These are phyloP conservation scores for Nannizziopsis barbatae DNA, from an alignment of 2,329 filamentous ascomycete genomes.

Conservation along the genomic window DNA sequence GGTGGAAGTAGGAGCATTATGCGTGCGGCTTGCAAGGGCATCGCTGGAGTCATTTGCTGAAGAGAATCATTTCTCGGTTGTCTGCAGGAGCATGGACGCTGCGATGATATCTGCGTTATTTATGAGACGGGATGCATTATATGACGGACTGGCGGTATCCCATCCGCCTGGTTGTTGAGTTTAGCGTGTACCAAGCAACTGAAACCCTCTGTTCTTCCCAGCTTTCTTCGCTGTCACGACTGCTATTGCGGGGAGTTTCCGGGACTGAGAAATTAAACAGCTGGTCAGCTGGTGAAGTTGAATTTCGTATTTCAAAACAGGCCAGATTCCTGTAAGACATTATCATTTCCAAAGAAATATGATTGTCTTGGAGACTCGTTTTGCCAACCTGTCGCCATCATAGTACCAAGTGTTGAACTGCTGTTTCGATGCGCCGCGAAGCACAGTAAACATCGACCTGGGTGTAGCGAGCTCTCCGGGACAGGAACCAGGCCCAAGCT, in stretches of 20 bases:
- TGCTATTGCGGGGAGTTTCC: no score
- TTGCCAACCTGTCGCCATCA: not conserved
- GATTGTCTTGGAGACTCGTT: conserved; percentile 8
- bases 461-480: no score
- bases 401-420: no score
- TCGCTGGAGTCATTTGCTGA: not conserved
- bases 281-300: not conserved
- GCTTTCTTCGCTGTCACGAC: no score
- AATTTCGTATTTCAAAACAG: conserved; percentile 8
- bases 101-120: conserved; percentile 1
- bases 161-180: not conserved
- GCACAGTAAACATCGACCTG: not conserved
- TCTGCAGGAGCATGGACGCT: not conserved
- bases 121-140: not conserved
- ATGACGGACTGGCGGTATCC: not conserved
- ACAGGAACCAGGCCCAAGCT: no score
- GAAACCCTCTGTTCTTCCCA: no score
- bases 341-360: conserved; percentile 8
- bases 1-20: not conserved
- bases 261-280: not conserved
- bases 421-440: not conserved
- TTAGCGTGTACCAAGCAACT: no score
- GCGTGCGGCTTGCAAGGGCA: not conserved
- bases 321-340: conserved; percentile 6
- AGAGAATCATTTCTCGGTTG: not conserved